Conservation (phyloP, 768 basidiomycete genomes). For the Podaxis sp. region DNA sequence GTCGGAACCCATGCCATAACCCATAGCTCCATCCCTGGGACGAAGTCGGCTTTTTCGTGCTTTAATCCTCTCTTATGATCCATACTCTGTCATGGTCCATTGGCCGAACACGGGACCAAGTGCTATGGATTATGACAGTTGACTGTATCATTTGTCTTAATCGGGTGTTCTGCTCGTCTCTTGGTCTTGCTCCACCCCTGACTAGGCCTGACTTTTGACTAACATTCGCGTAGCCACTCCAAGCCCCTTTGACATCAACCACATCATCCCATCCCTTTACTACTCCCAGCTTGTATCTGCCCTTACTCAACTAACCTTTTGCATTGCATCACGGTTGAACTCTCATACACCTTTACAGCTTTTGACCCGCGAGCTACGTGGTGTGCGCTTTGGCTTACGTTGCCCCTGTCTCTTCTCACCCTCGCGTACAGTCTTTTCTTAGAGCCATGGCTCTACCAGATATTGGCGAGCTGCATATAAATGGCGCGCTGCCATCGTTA, state of each 20-base stretch:
- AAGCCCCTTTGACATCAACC: neutral
- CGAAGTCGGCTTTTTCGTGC: no score
- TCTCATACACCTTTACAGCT: neutral
- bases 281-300: neutral
- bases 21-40: no score
- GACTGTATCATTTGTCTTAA: no score
- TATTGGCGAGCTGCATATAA: conserved; percentile 41
- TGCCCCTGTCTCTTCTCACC: conserved; percentile 17
- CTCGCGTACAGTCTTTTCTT: conserved; percentile 9
- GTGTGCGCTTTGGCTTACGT: conserved; percentile 11
- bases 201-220: neutral
- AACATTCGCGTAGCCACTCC: neutral
- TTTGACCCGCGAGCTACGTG: neutral
- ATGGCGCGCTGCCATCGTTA: conserved; percentile 26
- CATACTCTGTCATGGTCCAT: no score
- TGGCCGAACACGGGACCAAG: no score
- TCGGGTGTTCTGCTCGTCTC: no score
- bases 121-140: no score
- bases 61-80: neutral
- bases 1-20: no score
- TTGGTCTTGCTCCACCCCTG: neutral
- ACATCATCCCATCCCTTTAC: neutral
- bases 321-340: neutral
- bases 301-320: neutral
- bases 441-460: conserved; percentile 43